phyloP scores from a whole-genome alignment of 164 flowering plant species.

The Paratinospora sagittata region DNA sequence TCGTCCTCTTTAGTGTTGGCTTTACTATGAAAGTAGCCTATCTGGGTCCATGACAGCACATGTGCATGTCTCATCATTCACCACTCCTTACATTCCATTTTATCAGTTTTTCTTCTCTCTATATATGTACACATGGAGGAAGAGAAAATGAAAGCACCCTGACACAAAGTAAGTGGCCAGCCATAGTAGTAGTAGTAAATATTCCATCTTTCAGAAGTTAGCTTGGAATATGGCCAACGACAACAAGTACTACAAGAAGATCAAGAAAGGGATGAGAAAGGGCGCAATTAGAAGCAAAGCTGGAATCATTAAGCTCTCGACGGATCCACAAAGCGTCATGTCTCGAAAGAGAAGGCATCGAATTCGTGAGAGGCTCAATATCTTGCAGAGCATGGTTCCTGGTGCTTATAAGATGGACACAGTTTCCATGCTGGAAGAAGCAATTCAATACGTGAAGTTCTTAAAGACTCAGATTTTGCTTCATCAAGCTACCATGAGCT shows the following conservation, averaged over 20 bases:
- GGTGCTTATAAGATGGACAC: slow-evolving; percentile 84
- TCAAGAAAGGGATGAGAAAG: neutral
- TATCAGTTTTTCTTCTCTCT: neutral
- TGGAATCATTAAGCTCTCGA: slow-evolving; percentile 42
- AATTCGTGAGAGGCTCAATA: slow-evolving; percentile 73
- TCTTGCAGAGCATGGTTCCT: slow-evolving; percentile 69
- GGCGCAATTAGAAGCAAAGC: neutral
- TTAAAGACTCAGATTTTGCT: slow-evolving; percentile 71
- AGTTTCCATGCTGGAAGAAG: slow-evolving; percentile 73
- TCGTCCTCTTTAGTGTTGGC: no score
- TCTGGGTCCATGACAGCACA: slow-evolving; percentile 4
- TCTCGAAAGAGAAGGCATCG: slow-evolving; percentile 73
- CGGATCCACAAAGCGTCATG: slow-evolving; percentile 85
- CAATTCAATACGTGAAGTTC: slow-evolving; percentile 79
- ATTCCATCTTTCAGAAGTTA: no score
- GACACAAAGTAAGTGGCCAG: no score
- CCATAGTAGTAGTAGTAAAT: no score
- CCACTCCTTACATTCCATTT: neutral
- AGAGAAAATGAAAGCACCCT: neutral
- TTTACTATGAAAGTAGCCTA: neutral
- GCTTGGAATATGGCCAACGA: neutral
- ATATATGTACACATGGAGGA: neutral
- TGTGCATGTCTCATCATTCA: neutral
- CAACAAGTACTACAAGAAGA: neutral
- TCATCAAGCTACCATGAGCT: slow-evolving; percentile 46